Evolutionary conservation across 495 filamentous ascomycete species (phyloP), one percentile per base, ranked within the genome.

Genomic region (Cladorrhinum samala): DNA sequence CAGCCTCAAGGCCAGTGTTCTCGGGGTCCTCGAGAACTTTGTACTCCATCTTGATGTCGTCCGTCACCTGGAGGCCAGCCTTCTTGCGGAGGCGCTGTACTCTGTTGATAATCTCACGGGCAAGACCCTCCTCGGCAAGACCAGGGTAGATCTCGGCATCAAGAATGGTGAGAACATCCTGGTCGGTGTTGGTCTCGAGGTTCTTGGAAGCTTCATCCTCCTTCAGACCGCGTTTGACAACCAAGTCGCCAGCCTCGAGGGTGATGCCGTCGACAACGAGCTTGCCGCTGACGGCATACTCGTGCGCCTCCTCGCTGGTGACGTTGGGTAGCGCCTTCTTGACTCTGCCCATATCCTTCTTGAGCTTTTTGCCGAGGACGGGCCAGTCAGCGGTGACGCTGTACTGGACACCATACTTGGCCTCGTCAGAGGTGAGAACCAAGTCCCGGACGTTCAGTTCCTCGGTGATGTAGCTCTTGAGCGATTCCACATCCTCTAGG

Each of bases 281-380:
- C 63, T 77, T 81, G 63, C 85, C 83, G 9, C 79, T 75, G 19
- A 78, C 62, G 33, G 91, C 74, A 60, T 88, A 97, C 74, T 68
- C 39, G 60, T 86, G 83, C 20, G 94, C 89, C 55, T 96, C 77
- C 13, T 88, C 80, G 53, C 84, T 91, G 18, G 80, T 87, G 43
- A 98, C 73, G 42, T 70, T 74, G 17, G 92, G 91, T 39, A 98
- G 74, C 16, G 88, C 91, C 67, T 93, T 94, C 74, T 91, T 91
- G 49, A 97, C 90, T 68, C 83, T 89, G 57, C 83, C 82, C 46
- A 85, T 87, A 60, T 92, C 93, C 73, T 94, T 96, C 78, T 89
- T 94, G 49, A 97, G 77, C 72, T 96, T 97, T 81, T 96, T 95
- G 53, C 93, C 93, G 33, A 98, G 79, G 0, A 85, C 88, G 1